Evolutionary conservation across 2,329 filamentous ascomycete species (phyloP), one percentile per base, ranked within the genome.

Genomic region (Trichoderma cornu-damae): DNA sequence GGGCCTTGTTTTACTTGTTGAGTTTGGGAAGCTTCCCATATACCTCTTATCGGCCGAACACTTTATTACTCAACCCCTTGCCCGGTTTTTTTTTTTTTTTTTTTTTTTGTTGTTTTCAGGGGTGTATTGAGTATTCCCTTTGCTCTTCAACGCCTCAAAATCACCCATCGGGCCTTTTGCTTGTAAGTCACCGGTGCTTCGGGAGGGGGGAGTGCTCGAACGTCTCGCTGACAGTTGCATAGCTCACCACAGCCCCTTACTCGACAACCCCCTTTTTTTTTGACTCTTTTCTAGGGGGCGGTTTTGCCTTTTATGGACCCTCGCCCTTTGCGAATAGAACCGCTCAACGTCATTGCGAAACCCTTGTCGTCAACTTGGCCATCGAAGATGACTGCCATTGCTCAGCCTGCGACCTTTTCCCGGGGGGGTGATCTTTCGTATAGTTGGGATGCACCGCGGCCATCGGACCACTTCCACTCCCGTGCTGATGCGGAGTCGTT

Each of bases 351-450:
- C 24, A 40, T 37, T 14, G n/a, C 42, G 16, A 49, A 3, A 11
- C 6, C 40, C 20, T 11, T 3, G 1, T 1, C n/a, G 16, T n/a
- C 38, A 22, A 16, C n/a, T n/a, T n/a, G n/a, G n/a, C n/a, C 63
- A 61, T 59, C 66, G 67, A 78, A 74, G 40, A 80, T 80, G 77
- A 78, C 77, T 66, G 75, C 75, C 66, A 71, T 80, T 63, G 72
- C 76, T 22, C 61, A 79, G 79, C 69, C 76, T 60, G 69, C 73
- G 51, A 70, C 75, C 12, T 68, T 73, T 52, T 68, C 73, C 35
- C 72, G 75, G 1, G 35, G 35, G 18, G 5, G 5, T 60, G 66
- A 72, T 50, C 68, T 68, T 32, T 78, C 77, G 63, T 69, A 68
- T 51, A 71, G 75, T 30, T 79, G 74, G 75, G 71, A 74, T 52